Base-by-base conservation (phyloP, 192 early-diverging fungal genomes). In the Coemansia sp. region DNA sequence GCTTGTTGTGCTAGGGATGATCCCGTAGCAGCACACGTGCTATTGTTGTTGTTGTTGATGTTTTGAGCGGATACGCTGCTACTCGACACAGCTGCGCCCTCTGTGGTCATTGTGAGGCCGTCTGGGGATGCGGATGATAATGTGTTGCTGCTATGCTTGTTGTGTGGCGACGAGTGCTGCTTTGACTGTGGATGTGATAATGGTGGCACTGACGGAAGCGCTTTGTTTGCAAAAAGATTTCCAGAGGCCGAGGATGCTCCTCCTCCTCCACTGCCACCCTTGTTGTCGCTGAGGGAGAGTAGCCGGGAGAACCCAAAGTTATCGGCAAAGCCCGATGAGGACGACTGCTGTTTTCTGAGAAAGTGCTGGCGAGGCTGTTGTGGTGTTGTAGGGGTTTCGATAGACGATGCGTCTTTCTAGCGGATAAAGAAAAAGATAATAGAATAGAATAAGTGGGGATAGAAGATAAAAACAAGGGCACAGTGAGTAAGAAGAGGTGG, bases 301-400 rank as follows among this genome's bases (percentile, higher is more conserved):
- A 75, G 70, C 62, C 72, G 76, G 16, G 79, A 57, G 26, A 81
- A 73, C 4, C 78, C 78, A 65, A 75, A 65, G 62, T 60, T 75
- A 9, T 80, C 78, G 36, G 70, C 69, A 67, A 80, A 72, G 6
- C 79, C 79, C 5, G 79, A 76, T 18, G 78, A 77, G 7, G 79
- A 66, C 19, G 79, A 82, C 79, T 76, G 79, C 65, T 82, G 79
- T 68, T 77, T 82, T 49, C 75, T 72, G 42, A 82, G 61, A 68
- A 67, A 64, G 55, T 77, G 74, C 15, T 73, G 64, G 26, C 61
- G 71, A 19, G 49, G 36, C 18, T 59, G 56, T 3, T 54, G 51
- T 15, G 32, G 32, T 32, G 47, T 59, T 36, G 71, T 47, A 42
- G 26, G 42, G n/a, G 39, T 46, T 40, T 71, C 66, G n/a, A 37